phyloP scores from a whole-genome alignment of 345 rosid species.

The Angophora floribunda region DNA sequence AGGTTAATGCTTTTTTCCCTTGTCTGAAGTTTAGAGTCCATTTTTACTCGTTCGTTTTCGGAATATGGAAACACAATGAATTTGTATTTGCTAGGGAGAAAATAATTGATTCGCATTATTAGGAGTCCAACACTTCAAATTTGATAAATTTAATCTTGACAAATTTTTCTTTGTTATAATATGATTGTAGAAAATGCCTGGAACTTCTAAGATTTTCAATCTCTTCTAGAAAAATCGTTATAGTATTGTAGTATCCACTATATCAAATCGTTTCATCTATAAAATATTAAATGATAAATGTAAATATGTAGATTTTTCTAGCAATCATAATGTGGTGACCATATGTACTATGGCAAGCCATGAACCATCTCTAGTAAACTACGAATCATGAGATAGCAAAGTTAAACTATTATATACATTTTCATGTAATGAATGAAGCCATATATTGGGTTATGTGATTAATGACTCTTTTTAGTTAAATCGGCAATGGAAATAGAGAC shows the following conservation, averaged over 20 bases:
- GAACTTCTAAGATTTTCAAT: neutral
- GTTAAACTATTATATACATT: neutral
- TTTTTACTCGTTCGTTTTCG: neutral
- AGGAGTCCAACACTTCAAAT: neutral
- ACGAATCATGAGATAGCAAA: neutral
- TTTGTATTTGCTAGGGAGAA: neutral
- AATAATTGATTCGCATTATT: neutral
- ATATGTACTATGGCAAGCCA: neutral
- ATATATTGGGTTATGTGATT: neutral
- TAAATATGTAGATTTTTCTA: neutral
- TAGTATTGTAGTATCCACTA: neutral
- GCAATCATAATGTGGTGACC: neutral
- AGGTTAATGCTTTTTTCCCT: neutral
- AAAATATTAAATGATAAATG: neutral
- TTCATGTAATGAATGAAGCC: neutral
- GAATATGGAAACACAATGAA: neutral
- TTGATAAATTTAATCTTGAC: neutral
- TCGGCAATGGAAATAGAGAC: neutral
- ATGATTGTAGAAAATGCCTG: neutral
- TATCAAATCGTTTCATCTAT: neutral
- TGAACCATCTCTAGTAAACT: neutral
- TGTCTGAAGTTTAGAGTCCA: neutral
- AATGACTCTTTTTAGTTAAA: neutral
- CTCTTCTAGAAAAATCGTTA: neutral
- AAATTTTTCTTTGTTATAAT: neutral